phyloP scores from a whole-genome alignment of 805 yeast species.

The Candida railenensis region DNA sequence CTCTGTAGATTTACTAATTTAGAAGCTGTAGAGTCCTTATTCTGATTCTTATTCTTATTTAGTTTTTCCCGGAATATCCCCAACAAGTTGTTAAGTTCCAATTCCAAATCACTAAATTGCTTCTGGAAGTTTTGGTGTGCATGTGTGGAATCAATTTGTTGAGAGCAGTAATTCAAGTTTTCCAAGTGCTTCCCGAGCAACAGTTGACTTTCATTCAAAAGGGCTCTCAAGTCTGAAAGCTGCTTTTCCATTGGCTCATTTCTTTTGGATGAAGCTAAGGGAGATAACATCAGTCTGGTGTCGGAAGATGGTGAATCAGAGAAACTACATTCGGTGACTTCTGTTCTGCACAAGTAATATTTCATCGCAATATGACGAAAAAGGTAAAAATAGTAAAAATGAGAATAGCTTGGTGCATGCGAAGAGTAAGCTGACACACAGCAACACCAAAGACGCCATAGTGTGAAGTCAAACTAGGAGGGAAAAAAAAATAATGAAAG shows the following conservation, averaged over 20 bases:
- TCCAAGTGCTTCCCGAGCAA: neutral
- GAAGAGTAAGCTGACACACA: too few species aligned
- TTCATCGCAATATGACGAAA: neutral
- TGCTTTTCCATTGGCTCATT: neutral
- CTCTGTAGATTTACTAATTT: neutral
- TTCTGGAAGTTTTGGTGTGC: neutral
- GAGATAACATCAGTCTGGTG: neutral
- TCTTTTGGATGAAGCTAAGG: neutral
- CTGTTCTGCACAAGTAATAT: neutral
- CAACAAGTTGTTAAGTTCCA: neutral
- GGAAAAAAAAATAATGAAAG: too few species aligned
- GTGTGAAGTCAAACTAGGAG: too few species aligned
- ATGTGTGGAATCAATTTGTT: neutral
- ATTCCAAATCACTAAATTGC: neutral
- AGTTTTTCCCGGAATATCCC: neutral
- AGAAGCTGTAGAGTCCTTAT: neutral
- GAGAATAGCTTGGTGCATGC: too few species aligned
- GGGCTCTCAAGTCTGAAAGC: neutral
- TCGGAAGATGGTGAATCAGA: neutral
- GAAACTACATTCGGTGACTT: neutral
- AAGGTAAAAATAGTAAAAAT: neutral
- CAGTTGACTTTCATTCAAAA: neutral
- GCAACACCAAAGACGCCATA: too few species aligned
- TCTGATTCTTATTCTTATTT: neutral
- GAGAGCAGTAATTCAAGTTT: neutral